Evolutionary conservation across 2,329 filamentous ascomycete genomes (phyloP).

Genomic region (Penicillium olsonii): DNA sequence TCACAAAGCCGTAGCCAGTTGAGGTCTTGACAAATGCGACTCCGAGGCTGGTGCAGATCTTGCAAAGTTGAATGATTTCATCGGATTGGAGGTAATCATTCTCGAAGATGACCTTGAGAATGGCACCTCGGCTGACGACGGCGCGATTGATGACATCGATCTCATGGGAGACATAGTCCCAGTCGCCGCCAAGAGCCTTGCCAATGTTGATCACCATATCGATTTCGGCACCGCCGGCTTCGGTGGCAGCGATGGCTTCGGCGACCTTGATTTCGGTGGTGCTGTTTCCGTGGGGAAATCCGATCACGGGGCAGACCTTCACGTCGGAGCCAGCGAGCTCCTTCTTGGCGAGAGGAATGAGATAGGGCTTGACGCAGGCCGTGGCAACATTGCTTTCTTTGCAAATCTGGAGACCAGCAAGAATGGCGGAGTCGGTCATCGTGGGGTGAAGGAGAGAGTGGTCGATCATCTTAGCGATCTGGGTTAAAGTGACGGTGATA

Average conservation of each 20-base stretch:
- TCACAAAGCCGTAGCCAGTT: slow-evolving; percentile 63
- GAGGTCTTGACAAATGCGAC: slow-evolving; percentile 64
- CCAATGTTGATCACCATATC: slow-evolving; percentile 64
- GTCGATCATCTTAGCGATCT: slow-evolving; percentile 51
- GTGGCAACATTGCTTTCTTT: slow-evolving; percentile 54
- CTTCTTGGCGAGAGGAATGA: slow-evolving; percentile 51
- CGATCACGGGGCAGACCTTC: slow-evolving; percentile 59
- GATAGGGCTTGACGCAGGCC: slow-evolving; percentile 62
- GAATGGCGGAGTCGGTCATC: slow-evolving; percentile 59
- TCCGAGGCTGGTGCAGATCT: slow-evolving; percentile 53
- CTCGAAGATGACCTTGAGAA: slow-evolving; percentile 64
- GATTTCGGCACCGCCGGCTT: slow-evolving; percentile 55
- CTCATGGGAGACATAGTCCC: slow-evolving; percentile 58
- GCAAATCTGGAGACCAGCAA: slow-evolving; percentile 51
- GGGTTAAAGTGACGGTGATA: slow-evolving; percentile 36
- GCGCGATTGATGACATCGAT: slow-evolving; percentile 54
- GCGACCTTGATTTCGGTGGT: slow-evolving; percentile 56
- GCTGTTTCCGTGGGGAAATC: slow-evolving; percentile 62
- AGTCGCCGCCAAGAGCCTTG: slow-evolving; percentile 58
- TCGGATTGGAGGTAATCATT: slow-evolving; percentile 57
- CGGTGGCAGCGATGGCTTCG: slow-evolving; percentile 53
- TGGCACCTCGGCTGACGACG: slow-evolving; percentile 47
- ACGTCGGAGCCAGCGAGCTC: slow-evolving; percentile 54
- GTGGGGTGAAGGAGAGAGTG: slow-evolving; percentile 64
- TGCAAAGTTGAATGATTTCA: slow-evolving; percentile 55